These are phyloP conservation scores for Calamus simplicifolius DNA, from an alignment of 176 grass and related monocot genomes.

Conservation along the genomic window DNA sequence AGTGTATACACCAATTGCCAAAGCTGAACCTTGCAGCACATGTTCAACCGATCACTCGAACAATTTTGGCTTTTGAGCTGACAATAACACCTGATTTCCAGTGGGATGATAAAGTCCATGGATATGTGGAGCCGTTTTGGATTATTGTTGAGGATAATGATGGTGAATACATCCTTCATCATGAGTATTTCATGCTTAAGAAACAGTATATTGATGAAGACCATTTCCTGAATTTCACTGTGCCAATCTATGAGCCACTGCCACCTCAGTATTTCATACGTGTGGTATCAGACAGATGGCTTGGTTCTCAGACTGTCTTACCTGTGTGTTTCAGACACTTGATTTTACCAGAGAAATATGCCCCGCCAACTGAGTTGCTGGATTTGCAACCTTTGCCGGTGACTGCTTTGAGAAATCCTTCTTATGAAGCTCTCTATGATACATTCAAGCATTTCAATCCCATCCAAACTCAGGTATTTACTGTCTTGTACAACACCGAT, in stretches of 20 bases:
- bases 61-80: slow-evolving; percentile 74
- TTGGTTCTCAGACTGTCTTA: slow-evolving; percentile 91
- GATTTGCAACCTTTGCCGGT: slow-evolving; percentile 95
- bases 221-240: slow-evolving; percentile 83
- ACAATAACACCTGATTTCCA: slow-evolving; percentile 91
- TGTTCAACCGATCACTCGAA: slow-evolving; percentile 86
- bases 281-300: slow-evolving; percentile 89
- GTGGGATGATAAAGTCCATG: slow-evolving; percentile 92
- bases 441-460: slow-evolving; percentile 96
- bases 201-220: slow-evolving; percentile 94
- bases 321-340: slow-evolving; percentile 94
- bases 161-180: slow-evolving; percentile 90
- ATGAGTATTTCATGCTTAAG: slow-evolving; percentile 98
- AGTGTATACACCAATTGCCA: slow-evolving; percentile 85
- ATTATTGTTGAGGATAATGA: slow-evolving; percentile 99
- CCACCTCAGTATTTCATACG: slow-evolving; percentile 97
- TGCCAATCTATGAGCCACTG: slow-evolving; percentile 86
- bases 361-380: slow-evolving; percentile 87
- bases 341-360: slow-evolving; percentile 95
- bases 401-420: slow-evolving; percentile 67
- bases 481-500: slow-evolving; percentile 79
- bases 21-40: slow-evolving; percentile 89
- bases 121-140: slow-evolving; percentile 94
- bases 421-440: slow-evolving; percentile 76
- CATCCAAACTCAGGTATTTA: slow-evolving; percentile 96